These are phyloP conservation scores for Fusarium verrucosum DNA, from an alignment of 2,329 filamentous ascomycete species.

Conservation along the genomic window DNA sequence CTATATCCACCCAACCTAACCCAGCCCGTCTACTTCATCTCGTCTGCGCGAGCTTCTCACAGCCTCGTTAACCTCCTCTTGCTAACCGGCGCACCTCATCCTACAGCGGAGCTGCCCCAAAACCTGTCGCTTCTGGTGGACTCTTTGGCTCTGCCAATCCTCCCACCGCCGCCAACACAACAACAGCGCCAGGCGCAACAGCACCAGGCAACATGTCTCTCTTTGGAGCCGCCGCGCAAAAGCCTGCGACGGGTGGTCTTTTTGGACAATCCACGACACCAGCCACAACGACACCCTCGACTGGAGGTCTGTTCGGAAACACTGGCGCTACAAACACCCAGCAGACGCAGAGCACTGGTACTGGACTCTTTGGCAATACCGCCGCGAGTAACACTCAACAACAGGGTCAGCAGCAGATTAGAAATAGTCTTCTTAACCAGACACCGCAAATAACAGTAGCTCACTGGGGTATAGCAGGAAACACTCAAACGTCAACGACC, in stretches of 20 bases:
- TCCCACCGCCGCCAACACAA: conserved; percentile 41
- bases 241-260: conserved; percentile 43
- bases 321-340: conserved; percentile 40
- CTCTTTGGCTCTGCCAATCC: conserved; percentile 50
- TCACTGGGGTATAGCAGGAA: conserved; percentile 35
- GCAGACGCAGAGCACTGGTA: conserved; percentile 39
- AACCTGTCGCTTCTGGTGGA: conserved; percentile 50
- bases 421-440: conserved; percentile 23
- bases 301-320: conserved; percentile 48
- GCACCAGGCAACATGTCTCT: conserved; percentile 49
- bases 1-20: conserved; percentile 27
- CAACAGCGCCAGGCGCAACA: conserved; percentile 38
- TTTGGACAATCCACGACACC: conserved; percentile 46
- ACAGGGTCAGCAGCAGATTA: conserved; percentile 35
- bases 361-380: conserved; percentile 48
- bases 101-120: conserved; percentile 41
- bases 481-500: conserved; percentile 15
- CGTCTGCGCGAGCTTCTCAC: conserved; percentile 5
- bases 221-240: conserved; percentile 41
- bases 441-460: conserved; percentile 25
- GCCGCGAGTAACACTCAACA: conserved; percentile 36
- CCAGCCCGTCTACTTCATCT: conserved; percentile 2
- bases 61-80: conserved; percentile 11
- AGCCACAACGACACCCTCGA: conserved; percentile 31
- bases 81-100: conserved; percentile 25